These are phyloP conservation scores for Zymoseptoria pseudotritici DNA, from an alignment of 2,329 filamentous ascomycete species.

Conservation along the genomic window DNA sequence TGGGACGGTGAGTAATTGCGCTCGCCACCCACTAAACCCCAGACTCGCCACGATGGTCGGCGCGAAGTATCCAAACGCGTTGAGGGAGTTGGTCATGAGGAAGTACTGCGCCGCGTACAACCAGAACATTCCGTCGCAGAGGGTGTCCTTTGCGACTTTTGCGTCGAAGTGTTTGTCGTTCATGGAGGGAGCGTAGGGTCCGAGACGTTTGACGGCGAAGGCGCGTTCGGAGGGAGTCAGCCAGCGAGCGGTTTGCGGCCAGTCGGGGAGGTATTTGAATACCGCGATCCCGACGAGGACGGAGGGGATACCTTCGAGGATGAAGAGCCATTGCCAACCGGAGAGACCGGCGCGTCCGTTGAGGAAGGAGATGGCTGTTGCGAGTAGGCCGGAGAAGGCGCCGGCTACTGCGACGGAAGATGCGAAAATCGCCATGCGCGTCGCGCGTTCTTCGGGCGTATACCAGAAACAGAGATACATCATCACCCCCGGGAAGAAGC, in stretches of 20 bases:
- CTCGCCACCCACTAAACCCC: conserved; percentile 36
- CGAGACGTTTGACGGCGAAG: conserved; percentile 36
- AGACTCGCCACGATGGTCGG: conserved; percentile 46
- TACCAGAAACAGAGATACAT: conserved; percentile 59
- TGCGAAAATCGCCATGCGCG: conserved; percentile 66
- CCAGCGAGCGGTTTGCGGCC: conserved; percentile 50
- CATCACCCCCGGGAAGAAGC: conserved; percentile 63
- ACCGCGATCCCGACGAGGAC: conserved; percentile 37
- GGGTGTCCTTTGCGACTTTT: conserved; percentile 34
- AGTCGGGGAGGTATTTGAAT: conserved; percentile 50
- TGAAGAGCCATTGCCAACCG: conserved; percentile 24
- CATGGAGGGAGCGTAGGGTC: conserved; percentile 10
- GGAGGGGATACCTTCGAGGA: conserved; percentile 18
- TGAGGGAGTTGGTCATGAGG: conserved; percentile 57
- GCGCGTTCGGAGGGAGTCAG: conserved; percentile 40
- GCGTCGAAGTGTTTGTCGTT: conserved; percentile 24
- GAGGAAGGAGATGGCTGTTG: conserved; percentile 35
- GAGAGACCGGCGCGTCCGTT: conserved; percentile 23
- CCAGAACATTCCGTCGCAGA: conserved; percentile 42
- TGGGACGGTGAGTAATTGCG: conserved; percentile 40
- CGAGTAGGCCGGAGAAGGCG: conserved; percentile 54
- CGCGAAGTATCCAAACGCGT: conserved; percentile 53
- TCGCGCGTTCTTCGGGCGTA: conserved; percentile 61
- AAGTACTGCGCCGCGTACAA: conserved; percentile 30
- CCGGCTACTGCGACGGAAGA: conserved; percentile 67